Percentiles rank a stretch among this genome's conserved stretches.
These are phyloP conservation scores for Epichloe gansuensis DNA, from an alignment of 2,329 filamentous ascomycete genomes.

Conservation along the genomic window DNA sequence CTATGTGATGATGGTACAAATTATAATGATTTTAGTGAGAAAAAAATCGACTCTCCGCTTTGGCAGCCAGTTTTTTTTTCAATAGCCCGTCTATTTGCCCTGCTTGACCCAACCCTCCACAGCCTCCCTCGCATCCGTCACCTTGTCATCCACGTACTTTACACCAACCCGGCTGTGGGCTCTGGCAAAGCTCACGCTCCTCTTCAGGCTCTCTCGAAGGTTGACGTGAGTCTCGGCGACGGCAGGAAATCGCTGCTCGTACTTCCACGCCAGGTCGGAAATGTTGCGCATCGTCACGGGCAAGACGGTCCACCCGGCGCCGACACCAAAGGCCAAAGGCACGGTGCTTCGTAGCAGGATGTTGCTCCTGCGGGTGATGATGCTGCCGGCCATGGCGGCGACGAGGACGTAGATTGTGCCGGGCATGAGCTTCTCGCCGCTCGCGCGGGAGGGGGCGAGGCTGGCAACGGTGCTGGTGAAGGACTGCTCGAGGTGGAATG, in stretches of 20 bases:
- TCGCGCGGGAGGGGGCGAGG: slow-evolving; percentile 74
- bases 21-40: background rate
- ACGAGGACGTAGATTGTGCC: slow-evolving; percentile 88
- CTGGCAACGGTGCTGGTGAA: slow-evolving; percentile 84
- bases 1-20: slow-evolving; percentile 27
- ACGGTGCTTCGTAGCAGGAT: slow-evolving; percentile 66
- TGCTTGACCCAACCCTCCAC: slow-evolving; percentile 87
- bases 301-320: slow-evolving; percentile 72
- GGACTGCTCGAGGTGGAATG: slow-evolving; percentile 74
- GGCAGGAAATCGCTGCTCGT: slow-evolving; percentile 78
- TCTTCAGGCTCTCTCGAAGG: slow-evolving; percentile 54
- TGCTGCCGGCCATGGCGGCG: slow-evolving; percentile 87
- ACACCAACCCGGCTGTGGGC: slow-evolving; percentile 61
- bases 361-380: slow-evolving; percentile 78
- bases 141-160: slow-evolving; percentile 68
- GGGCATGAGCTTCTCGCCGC: slow-evolving; percentile 79
- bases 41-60: background rate
- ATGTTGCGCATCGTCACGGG: slow-evolving; percentile 88
- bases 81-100: slow-evolving; percentile 48
- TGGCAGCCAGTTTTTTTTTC: slow-evolving; percentile 10
- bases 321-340: slow-evolving; percentile 69
- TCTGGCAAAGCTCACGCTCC: slow-evolving; percentile 61
- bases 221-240: slow-evolving; percentile 71
- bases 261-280: slow-evolving; percentile 76
- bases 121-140: slow-evolving; percentile 60